Evolutionary conservation across 2,329 filamentous ascomycete species (phyloP).

Genomic region (Berkeleyomyces rouxiae): DNA sequence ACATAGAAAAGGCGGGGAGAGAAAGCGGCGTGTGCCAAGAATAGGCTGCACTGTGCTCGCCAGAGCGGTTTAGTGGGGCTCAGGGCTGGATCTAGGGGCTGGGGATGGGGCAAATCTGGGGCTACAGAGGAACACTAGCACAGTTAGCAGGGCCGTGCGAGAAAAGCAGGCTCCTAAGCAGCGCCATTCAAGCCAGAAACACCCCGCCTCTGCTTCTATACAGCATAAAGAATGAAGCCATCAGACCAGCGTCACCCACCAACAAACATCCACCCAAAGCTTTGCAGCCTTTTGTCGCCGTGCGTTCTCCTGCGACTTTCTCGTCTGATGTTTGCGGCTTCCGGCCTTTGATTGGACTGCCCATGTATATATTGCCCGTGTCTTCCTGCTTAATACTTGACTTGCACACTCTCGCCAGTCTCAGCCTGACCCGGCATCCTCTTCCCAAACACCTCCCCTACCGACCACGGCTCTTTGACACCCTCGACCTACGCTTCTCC

Average conservation of each 20-base stretch:
- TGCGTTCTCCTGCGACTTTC: not conserved
- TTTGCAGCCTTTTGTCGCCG: not conserved
- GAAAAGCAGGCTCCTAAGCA: too few relatives aligned
- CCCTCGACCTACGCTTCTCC: too few relatives aligned
- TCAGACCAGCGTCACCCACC: not conserved
- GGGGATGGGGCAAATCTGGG: not conserved
- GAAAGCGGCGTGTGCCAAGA: not conserved
- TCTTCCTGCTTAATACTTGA: not conserved
- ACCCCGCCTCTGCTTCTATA: too few relatives aligned
- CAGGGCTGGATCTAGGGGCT: not conserved
- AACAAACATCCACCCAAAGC: not conserved
- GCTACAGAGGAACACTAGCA: not conserved
- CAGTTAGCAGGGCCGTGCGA: not conserved
- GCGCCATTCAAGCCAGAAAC: too few relatives aligned
- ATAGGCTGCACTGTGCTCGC: not conserved
- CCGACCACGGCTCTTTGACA: too few relatives aligned
- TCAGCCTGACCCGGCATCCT: too few relatives aligned
- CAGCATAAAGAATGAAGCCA: not conserved
- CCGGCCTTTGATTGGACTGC: not conserved
- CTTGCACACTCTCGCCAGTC: not conserved
- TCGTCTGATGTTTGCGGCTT: not conserved
- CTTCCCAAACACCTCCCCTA: too few relatives aligned
- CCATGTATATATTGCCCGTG: not conserved
- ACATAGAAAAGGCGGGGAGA: not conserved
- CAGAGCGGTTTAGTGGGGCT: not conserved